Percentiles rank a stretch among this genome's conserved stretches.
phyloP scores from a whole-genome alignment of 2,329 filamentous ascomycete species.

The Amauroascus niger region DNA sequence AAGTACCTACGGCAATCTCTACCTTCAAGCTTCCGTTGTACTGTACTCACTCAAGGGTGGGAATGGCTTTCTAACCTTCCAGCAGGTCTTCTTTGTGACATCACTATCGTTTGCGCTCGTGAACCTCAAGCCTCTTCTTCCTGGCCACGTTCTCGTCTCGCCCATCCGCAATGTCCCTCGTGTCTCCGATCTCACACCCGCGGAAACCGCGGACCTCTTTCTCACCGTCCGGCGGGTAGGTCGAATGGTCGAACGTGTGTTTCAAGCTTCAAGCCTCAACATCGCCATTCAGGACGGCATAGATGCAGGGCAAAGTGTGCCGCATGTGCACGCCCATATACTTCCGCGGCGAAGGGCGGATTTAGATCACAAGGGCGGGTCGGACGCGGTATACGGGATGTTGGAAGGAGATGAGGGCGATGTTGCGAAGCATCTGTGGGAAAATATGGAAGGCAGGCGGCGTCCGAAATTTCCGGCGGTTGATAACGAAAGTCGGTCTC shows the following conservation, averaged over 20 bases:
- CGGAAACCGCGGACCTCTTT: conserved; percentile 78
- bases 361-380: conserved; percentile 47
- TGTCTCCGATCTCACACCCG: conserved; percentile 60
- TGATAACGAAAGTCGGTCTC: conserved; percentile 59
- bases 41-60: background rate
- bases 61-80: background rate
- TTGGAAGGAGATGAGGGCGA: conserved; percentile 71
- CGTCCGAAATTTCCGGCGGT: conserved; percentile 55
- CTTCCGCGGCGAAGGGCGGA: conserved; percentile 61
- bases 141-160: conserved; percentile 86
- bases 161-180: conserved; percentile 60
- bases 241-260: conserved; percentile 57
- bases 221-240: conserved; percentile 74
- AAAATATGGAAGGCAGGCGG: conserved; percentile 44
- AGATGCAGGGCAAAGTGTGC: conserved; percentile 85
- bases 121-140: conserved; percentile 88
- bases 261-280: conserved; percentile 67
- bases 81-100: conserved; percentile 77
- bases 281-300: conserved; percentile 89
- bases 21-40: background rate
- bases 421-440: conserved; percentile 47
- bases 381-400: conserved; percentile 69
- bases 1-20: background rate
- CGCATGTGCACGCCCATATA: conserved; percentile 87
- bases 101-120: conserved; percentile 75